These are phyloP conservation scores for Moricandia arvensis DNA, from an alignment of 345 rosid genomes.

Conservation along the genomic window DNA sequence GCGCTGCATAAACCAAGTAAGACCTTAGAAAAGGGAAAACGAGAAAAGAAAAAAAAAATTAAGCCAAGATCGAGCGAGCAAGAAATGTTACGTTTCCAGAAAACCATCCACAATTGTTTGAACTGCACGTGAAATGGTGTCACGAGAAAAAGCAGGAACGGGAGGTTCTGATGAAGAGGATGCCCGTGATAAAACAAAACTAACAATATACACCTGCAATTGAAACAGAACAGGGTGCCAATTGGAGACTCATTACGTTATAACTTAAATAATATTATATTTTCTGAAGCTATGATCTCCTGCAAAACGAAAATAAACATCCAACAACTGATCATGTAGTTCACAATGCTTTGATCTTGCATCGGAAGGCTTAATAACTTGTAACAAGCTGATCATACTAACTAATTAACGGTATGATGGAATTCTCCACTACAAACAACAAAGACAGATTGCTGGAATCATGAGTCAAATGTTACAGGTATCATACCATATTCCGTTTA, in stretches of 20 bases:
- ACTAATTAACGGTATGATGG: conserved; percentile 11
- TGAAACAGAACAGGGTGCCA: conserved; percentile 20
- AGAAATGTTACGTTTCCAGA: conserved; percentile 59
- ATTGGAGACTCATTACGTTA: neutral
- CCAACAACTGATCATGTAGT: conserved; percentile 14
- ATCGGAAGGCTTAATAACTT: neutral
- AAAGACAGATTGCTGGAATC: conserved; percentile 25
- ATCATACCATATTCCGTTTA: conserved; percentile 75
- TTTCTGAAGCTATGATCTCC: conserved; percentile 14
- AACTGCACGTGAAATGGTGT: conserved; percentile 55
- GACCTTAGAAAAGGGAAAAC: conserved; percentile 17
- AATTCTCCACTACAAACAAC: conserved; percentile 12
- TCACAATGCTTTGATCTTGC: conserved; percentile 8
- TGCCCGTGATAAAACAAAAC: conserved; percentile 69
- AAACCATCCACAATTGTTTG: conserved; percentile 91
- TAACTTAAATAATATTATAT: neutral
- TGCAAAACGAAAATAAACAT: conserved; percentile 4
- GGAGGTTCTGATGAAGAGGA: conserved; percentile 64
- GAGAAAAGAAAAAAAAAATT: neutral
- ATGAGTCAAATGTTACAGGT: conserved; percentile 11
- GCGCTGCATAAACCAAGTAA: conserved; percentile 51
- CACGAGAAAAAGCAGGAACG: conserved; percentile 67
- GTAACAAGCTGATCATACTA: conserved; percentile 3
- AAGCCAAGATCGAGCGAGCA: conserved; percentile 20
- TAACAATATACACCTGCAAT: conserved; percentile 80